Base-by-base conservation (phyloP, 2,329 filamentous ascomycete genomes). In the Stachybotrys echinatus region DNA sequence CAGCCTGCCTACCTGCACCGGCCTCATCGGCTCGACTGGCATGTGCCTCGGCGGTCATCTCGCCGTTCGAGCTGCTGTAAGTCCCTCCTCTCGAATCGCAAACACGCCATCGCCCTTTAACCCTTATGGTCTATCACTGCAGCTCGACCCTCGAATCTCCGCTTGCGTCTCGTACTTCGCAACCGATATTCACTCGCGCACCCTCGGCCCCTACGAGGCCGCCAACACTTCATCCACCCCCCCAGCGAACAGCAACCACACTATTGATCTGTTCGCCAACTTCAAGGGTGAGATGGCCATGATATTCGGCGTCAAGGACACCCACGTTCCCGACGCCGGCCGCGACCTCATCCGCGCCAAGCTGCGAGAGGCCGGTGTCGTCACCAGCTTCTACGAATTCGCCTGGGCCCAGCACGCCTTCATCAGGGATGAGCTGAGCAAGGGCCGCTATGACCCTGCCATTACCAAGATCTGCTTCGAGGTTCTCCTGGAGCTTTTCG, bases 391-490 rank as follows among this genome's bases (percentile, higher is more conserved):
- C 66, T 90, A 94, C 70, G 92, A 96, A 72, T 84, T 88, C 56
- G 88, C 89, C n/a, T 92, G 89, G 83, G 91, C 92, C 4, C 92
- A 96, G 69, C 92, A 95, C 73, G 92, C 92, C 5, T 96, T 96
- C 65, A 95, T 96, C 65, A 80, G 92, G 18, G 92, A 96, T 62
- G 92, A 96, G 73, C 74, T 94, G 52, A 91, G 87, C 68, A 96
- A 96, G 72, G 92, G 91, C n/a, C 79, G 92, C 22, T 96, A 96
- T 63, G 92, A 96, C 65, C 89, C 92, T 1, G 89, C 88, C 19
- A 78, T 96, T 50, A 84, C 85, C 4, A 92, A 91, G 64, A 81
- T 92, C 34, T 96, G 92, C 72, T 96, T 95, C 64, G 89, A 95
- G 75, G 87, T 96, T 67, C 70, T 96, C 60, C 75, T 94, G 17